These are phyloP conservation scores for Pyracantha coccinea DNA, from an alignment of 331 rosid genomes.

Conservation along the genomic window DNA sequence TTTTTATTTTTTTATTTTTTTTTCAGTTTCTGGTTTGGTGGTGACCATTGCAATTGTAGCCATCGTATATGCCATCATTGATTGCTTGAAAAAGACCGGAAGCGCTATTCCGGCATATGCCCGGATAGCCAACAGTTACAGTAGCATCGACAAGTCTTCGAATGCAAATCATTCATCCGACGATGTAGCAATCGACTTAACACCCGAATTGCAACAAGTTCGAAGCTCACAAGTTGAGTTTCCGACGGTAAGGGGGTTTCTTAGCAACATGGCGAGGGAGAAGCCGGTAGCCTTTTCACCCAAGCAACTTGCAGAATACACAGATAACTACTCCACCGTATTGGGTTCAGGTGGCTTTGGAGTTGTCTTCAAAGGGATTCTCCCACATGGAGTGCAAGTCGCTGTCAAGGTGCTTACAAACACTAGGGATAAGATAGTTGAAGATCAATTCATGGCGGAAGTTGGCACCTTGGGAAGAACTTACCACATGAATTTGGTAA, in stretches of 20 bases:
- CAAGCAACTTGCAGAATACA: slow-evolving; percentile 19
- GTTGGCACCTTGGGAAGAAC: slow-evolving; percentile 54
- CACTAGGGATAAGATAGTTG: slow-evolving; percentile 21
- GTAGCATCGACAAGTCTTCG: neutral
- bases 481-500: slow-evolving; percentile 45
- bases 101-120: slow-evolving; percentile 24
- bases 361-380: slow-evolving; percentile 39
- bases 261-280: slow-evolving; percentile 38
- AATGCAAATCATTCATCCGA: neutral
- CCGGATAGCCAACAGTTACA: slow-evolving; percentile 3
- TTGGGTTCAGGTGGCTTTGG: slow-evolving; percentile 54
- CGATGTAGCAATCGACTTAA: slow-evolving; percentile 3
- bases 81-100: slow-evolving; percentile 45
- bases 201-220: neutral
- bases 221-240: slow-evolving; percentile 7
- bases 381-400: slow-evolving; percentile 27
- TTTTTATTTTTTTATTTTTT: no score
- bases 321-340: slow-evolving; percentile 25
- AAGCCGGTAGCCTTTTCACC: slow-evolving; percentile 38
- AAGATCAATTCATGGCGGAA: slow-evolving; percentile 53
- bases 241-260: slow-evolving; percentile 42
- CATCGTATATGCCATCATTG: slow-evolving; percentile 29
- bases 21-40: slow-evolving; percentile 28
- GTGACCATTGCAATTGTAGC: slow-evolving; percentile 16
- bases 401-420: slow-evolving; percentile 44